Percentiles rank a stretch among this genome's conserved stretches.
These are phyloP conservation scores for Arthrobotrys sinensis DNA, from an alignment of 2,329 filamentous ascomycete species.

Conservation along the genomic window DNA sequence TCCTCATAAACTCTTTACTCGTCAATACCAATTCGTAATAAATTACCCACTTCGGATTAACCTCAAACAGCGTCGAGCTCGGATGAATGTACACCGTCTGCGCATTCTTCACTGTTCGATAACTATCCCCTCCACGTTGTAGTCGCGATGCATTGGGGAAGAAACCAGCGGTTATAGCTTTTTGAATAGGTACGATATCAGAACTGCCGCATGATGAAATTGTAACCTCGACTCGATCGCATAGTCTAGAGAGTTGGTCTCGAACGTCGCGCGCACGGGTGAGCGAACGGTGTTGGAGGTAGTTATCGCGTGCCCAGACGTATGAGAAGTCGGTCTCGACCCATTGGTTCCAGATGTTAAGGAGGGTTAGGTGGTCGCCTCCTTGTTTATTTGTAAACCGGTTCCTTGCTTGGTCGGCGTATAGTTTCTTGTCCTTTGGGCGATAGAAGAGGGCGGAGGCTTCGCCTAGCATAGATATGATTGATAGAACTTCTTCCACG, in stretches of 20 bases:
- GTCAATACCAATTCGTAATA: slow-evolving; percentile 88
- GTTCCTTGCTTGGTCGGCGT: slow-evolving; percentile 89
- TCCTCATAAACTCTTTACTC: slow-evolving; percentile 93
- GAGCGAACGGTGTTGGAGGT: slow-evolving; percentile 89
- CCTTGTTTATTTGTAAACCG: slow-evolving; percentile 92
- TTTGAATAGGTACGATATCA: slow-evolving; percentile 85
- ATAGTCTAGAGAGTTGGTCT: slow-evolving; percentile 91
- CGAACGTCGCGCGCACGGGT: slow-evolving; percentile 90
- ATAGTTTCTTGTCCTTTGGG: slow-evolving; percentile 96
- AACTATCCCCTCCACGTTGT: slow-evolving; percentile 86
- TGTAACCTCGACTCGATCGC: slow-evolving; percentile 90
- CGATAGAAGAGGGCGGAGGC: slow-evolving; percentile 91
- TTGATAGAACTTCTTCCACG: slow-evolving; percentile 90
- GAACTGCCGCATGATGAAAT: slow-evolving; percentile 76
- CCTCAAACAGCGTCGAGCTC: slow-evolving; percentile 82
- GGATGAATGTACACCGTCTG: slow-evolving; percentile 94
- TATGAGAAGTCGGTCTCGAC: slow-evolving; percentile 90
- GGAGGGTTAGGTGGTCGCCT: slow-evolving; percentile 87
- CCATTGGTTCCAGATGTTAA: slow-evolving; percentile 97
- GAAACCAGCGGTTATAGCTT: slow-evolving; percentile 90
- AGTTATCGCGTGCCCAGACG: slow-evolving; percentile 93
- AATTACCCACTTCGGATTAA: slow-evolving; percentile 87
- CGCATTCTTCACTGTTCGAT: slow-evolving; percentile 91
- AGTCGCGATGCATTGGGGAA: slow-evolving; percentile 92
- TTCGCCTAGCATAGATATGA: slow-evolving; percentile 95